Evolutionary conservation across 768 basidiomycete species (phyloP).

Genomic region (Mycena haematopus): DNA sequence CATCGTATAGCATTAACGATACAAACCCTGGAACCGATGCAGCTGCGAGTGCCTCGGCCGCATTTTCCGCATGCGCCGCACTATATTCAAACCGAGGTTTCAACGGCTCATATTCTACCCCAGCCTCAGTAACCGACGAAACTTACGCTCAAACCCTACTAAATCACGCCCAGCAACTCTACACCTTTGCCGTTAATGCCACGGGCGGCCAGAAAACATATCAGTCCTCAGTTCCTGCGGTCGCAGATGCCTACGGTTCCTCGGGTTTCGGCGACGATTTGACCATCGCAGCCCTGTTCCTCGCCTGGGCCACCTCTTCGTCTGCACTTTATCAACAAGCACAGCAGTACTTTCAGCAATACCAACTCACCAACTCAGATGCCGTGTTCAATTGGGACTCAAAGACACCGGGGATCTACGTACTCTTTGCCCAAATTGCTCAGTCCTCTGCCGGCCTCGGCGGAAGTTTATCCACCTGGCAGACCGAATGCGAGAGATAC

Average conservation of each 20-base stretch:
- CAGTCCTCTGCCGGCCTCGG: slow-evolving; percentile 58
- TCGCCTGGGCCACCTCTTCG: slow-evolving; percentile 74
- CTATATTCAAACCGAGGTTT: slow-evolving; percentile 74
- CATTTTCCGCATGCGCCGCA: slow-evolving; percentile 86
- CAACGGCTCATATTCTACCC: slow-evolving; percentile 57
- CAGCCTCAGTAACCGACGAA: slow-evolving; percentile 73
- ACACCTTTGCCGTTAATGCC: slow-evolving; percentile 76
- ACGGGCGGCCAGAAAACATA: slow-evolving; percentile 66
- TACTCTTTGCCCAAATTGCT: slow-evolving; percentile 79
- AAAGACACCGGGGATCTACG: slow-evolving; percentile 75
- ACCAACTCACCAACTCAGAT: slow-evolving; percentile 56
- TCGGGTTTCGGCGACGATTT: slow-evolving; percentile 78
- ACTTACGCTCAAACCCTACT: slow-evolving; percentile 76
- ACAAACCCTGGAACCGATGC: slow-evolving; percentile 90
- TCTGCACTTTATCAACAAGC: slow-evolving; percentile 67
- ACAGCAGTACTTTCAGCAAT: slow-evolving; percentile 62
- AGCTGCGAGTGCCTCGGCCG: slow-evolving; percentile 82
- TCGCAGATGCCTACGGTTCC: slow-evolving; percentile 70
- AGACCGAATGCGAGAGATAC: slow-evolving; percentile 70
- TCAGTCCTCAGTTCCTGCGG: slow-evolving; percentile 72
- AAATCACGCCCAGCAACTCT: slow-evolving; percentile 76
- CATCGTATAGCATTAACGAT: slow-evolving; percentile 79
- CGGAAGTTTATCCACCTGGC: slow-evolving; percentile 72
- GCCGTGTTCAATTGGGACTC: slow-evolving; percentile 90
- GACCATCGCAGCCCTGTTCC: slow-evolving; percentile 74